Conservation (phyloP, 208 protist genomes). For the Trypanosoma brucei region DNA sequence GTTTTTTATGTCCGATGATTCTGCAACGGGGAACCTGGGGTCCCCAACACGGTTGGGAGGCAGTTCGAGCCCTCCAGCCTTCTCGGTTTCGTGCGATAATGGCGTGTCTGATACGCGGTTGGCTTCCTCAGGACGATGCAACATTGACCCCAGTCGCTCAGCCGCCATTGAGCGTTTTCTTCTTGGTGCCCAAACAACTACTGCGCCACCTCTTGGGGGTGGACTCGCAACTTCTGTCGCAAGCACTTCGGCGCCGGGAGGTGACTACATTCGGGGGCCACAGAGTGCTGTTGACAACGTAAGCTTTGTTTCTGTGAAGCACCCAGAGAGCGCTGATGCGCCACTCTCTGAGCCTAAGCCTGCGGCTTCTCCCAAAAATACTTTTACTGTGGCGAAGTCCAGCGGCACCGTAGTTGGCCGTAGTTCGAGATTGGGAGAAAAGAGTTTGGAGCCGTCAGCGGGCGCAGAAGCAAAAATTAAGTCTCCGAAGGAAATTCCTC, state of each 20-base stretch:
- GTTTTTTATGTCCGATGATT: neutral
- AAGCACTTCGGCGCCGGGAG: conserved; percentile 21
- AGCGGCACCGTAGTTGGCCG: neutral
- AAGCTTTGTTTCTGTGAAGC: conserved; percentile 16
- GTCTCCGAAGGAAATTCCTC: neutral
- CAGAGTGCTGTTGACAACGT: conserved; percentile 10
- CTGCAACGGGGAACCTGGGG: neutral
- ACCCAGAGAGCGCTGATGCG: neutral
- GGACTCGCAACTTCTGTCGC: conserved; percentile 11
- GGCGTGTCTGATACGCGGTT: neutral
- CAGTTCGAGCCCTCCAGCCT: neutral
- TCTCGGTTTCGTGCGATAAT: neutral
- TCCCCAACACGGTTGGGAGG: neutral
- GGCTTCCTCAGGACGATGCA: conserved; percentile 15
- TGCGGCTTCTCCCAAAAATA: neutral
- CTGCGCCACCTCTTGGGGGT: neutral
- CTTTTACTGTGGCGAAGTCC: neutral
- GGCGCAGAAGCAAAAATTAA: neutral
- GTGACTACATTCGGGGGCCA: conserved; percentile 22
- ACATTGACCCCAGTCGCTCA: conserved; percentile 9
- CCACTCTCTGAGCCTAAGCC: neutral
- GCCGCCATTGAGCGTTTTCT: conserved; percentile 25
- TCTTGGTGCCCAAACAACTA: conserved; percentile 3
- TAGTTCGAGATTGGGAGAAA: neutral
- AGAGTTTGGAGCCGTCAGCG: neutral